phyloP scores from a whole-genome alignment of 2,329 filamentous ascomycete species.

The Thielaviopsis populi region DNA sequence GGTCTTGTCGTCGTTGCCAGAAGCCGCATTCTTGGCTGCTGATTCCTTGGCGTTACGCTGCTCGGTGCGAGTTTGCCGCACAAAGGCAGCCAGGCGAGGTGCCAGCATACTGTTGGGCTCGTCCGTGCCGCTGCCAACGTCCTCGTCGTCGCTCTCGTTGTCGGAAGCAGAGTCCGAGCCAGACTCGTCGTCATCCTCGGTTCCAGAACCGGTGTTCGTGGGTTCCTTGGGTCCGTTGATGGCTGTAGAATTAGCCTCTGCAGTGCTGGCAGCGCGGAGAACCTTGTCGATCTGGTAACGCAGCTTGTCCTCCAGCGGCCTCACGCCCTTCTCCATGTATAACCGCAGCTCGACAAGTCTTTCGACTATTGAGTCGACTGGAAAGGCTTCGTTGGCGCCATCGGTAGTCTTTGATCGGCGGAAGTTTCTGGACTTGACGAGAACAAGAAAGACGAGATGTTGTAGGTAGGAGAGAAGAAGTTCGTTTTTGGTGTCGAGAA shows the following conservation, averaged over 20 bases:
- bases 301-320: constrained; percentile 74
- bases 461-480: constrained; percentile 93
- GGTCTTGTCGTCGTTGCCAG: constrained; percentile 24
- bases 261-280: constrained; percentile 69
- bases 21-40: constrained; percentile 18
- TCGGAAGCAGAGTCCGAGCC: constrained; percentile 25
- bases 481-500: constrained; percentile 93
- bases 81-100: constrained; percentile 12
- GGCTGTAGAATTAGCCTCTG: constrained; percentile 30
- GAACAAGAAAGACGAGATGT: constrained; percentile 75
- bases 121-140: constrained; percentile 17
- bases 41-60: constrained; percentile 16
- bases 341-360: constrained; percentile 86
- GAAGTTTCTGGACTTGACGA: constrained; percentile 58
- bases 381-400: constrained; percentile 3
- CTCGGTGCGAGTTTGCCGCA: constrained; percentile 12
- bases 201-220: constrained; percentile 18
- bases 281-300: constrained; percentile 96
- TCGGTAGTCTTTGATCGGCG: constrained; percentile 12
- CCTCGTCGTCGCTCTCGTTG: constrained; percentile 22
- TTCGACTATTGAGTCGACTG: constrained; percentile 43
- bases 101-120: constrained; percentile 16
- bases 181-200: constrained; percentile 23
- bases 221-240: constrained; percentile 14
- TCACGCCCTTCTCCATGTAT: constrained; percentile 83